Conservation (phyloP, 768 basidiomycete species). For the Boletus pseudo-olivaceus region DNA sequence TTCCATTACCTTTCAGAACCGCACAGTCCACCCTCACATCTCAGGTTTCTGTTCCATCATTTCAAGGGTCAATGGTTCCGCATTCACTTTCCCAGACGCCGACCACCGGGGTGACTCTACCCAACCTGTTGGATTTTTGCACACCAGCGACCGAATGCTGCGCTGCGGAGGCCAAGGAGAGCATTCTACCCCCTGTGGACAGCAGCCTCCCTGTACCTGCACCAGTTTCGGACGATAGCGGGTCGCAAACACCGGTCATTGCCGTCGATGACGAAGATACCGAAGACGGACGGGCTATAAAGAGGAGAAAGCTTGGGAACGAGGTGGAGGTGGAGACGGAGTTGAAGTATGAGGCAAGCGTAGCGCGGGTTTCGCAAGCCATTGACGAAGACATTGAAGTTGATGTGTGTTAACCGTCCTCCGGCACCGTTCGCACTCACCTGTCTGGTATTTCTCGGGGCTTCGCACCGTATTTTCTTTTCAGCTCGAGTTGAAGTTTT, state of each 20-base stretch:
- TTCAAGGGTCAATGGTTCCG: background rate
- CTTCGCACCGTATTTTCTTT: slow-evolving; percentile 3
- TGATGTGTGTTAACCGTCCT: slow-evolving; percentile 23
- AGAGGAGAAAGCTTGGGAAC: slow-evolving; percentile 44
- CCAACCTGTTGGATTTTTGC: slow-evolving; percentile 14
- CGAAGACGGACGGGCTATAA: slow-evolving; percentile 51
- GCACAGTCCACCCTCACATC: slow-evolving; percentile 7
- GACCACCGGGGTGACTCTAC: background rate
- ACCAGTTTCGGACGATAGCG: slow-evolving; percentile 24
- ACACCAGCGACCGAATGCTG: background rate
- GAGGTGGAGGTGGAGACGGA: background rate
- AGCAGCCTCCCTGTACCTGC: slow-evolving; percentile 31
- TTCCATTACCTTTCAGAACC: slow-evolving; percentile 34
- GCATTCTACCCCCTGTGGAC: slow-evolving; percentile 14
- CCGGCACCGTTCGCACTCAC: background rate
- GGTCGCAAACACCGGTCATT: slow-evolving; percentile 50
- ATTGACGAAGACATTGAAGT: slow-evolving; percentile 30
- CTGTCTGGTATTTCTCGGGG: background rate
- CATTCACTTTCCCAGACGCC: slow-evolving; percentile 3
- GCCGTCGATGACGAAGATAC: slow-evolving; percentile 56
- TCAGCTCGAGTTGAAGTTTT: slow-evolving; percentile 1
- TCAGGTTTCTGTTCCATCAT: background rate
- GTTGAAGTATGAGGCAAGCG: background rate
- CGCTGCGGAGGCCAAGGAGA: slow-evolving; percentile 15
- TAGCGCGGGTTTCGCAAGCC: slow-evolving; percentile 6